Evolutionary conservation across 148 eudicot species (phyloP).

Genomic region (Limonium bicolor): DNA sequence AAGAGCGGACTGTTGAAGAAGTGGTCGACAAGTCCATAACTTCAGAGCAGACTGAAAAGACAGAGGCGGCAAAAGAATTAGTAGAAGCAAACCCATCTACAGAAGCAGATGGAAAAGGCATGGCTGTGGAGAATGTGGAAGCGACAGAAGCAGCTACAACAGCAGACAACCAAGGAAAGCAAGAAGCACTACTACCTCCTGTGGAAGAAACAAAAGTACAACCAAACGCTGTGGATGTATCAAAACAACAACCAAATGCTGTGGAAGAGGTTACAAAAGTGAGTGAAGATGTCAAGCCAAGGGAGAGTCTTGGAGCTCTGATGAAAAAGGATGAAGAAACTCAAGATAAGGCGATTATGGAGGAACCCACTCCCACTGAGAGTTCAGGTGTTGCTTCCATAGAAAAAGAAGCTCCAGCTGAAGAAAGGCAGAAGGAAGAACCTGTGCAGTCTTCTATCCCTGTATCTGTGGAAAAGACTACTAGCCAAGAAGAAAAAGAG

Average conservation of each 20-base stretch:
- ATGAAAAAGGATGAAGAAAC: conserved; percentile 8
- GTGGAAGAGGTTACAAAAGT: background rate
- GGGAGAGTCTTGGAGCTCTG: conserved; percentile 9
- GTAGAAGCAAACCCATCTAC: background rate
- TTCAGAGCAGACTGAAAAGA: background rate
- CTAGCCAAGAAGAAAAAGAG: conserved; percentile 7
- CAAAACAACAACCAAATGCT: conserved; percentile 2
- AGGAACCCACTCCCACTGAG: background rate
- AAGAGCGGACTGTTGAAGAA: background rate
- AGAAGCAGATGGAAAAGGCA: conserved; percentile 3
- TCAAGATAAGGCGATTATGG: conserved; percentile 5
- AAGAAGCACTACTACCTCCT: background rate
- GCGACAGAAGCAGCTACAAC: conserved; percentile 8
- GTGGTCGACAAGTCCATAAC: background rate
- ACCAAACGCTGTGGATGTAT: background rate
- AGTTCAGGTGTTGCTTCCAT: background rate
- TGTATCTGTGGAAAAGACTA: conserved; percentile 1
- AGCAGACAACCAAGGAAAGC: background rate
- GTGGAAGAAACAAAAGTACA: conserved; percentile 4
- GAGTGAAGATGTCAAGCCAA: conserved; percentile 12
- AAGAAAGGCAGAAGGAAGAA: conserved; percentile 11
- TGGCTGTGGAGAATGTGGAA: conserved; percentile 12
- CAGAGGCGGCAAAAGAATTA: background rate
- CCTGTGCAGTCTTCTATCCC: background rate
- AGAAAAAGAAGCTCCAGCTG: conserved; percentile 6